Conservation (phyloP, 148 eudicot genomes). For the Chenopodium formosanum region DNA sequence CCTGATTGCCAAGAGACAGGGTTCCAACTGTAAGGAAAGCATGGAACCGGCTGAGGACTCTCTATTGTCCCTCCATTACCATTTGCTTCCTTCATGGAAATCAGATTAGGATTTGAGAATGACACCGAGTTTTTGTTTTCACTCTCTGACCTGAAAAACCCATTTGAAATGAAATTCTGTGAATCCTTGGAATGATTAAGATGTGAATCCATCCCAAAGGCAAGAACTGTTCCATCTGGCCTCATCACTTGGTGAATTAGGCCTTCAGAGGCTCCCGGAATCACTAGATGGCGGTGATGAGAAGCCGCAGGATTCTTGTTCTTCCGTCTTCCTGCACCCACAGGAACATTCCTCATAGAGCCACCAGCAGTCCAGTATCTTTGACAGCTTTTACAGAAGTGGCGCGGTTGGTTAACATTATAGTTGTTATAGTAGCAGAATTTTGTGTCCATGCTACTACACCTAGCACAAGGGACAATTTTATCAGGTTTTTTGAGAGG, state of each 20-base stretch:
- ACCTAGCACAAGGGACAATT: constrained; percentile 64
- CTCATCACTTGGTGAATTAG: constrained; percentile 21
- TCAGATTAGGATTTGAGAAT: constrained; percentile 19
- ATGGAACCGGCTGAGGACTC: constrained; percentile 34
- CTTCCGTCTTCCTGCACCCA: constrained; percentile 68
- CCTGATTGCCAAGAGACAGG: constrained; percentile 35
- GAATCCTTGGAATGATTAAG: constrained; percentile 36
- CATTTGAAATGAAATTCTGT: constrained; percentile 19
- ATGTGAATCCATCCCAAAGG: constrained; percentile 34
- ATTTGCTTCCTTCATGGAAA: constrained; percentile 27
- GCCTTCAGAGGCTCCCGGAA: constrained; percentile 26
- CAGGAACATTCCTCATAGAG: constrained; percentile 63
- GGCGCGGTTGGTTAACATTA: constrained; percentile 59
- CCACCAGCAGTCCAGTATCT: constrained; percentile 75
- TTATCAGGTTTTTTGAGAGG: constrained; percentile 53
- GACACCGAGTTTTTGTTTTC: constrained; percentile 17
- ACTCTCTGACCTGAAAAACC: constrained; percentile 18
- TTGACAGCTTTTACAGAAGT: constrained; percentile 68
- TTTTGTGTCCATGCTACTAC: constrained; percentile 64
- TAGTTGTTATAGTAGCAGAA: constrained; percentile 74
- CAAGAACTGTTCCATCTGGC: constrained; percentile 31
- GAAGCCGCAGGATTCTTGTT: constrained; percentile 40
- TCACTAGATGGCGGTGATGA: constrained; percentile 33
- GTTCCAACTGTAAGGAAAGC: constrained; percentile 44
- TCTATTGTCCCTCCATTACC: constrained; percentile 7